A percentile compares a stretch with the other conserved stretches of the same genome.
Conservation (phyloP, 345 rosid species). For the Murraya paniculata region DNA sequence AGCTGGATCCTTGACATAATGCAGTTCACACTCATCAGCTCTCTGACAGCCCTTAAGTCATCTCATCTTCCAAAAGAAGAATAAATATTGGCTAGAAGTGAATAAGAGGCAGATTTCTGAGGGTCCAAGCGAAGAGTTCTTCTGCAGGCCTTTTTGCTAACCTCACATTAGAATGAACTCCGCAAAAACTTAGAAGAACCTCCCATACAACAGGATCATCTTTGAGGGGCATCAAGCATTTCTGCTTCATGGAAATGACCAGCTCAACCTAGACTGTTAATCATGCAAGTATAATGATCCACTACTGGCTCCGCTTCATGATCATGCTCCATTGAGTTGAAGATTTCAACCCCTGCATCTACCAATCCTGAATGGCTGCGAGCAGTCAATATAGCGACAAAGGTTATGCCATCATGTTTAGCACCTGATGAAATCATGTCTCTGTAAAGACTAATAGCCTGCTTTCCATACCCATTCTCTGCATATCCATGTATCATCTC, state of each 20-base stretch:
- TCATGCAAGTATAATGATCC: slow-evolving; percentile 62
- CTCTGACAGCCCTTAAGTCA: slow-evolving; percentile 53
- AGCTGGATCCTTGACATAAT: slow-evolving; percentile 51
- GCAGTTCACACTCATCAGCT: slow-evolving; percentile 41
- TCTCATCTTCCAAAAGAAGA: slow-evolving; percentile 73
- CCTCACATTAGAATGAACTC: slow-evolving; percentile 57
- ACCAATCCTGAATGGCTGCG: slow-evolving; percentile 81
- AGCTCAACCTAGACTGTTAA: slow-evolving; percentile 70
- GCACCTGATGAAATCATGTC: slow-evolving; percentile 44
- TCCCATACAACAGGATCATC: slow-evolving; percentile 67
- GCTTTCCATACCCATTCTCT: slow-evolving; percentile 55
- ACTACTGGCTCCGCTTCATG: slow-evolving; percentile 51
- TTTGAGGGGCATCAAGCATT: slow-evolving; percentile 47
- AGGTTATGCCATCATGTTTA: slow-evolving; percentile 56
- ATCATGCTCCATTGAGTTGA: slow-evolving; percentile 54
- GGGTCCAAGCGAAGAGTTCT: slow-evolving; percentile 57
- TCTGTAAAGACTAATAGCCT: slow-evolving; percentile 55
- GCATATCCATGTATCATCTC: slow-evolving; percentile 92
- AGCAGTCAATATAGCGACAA: slow-evolving; percentile 64
- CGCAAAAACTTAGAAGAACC: slow-evolving; percentile 77
- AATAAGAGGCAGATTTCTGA: slow-evolving; percentile 50
- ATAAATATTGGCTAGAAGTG: slow-evolving; percentile 59
- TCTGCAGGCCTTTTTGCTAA: slow-evolving; percentile 65
- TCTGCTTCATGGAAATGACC: slow-evolving; percentile 62
- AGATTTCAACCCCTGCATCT: slow-evolving; percentile 52